Evolutionary conservation across 1,284 basidiomycete species (phyloP).

Genomic region (Volvariella volvacea): DNA sequence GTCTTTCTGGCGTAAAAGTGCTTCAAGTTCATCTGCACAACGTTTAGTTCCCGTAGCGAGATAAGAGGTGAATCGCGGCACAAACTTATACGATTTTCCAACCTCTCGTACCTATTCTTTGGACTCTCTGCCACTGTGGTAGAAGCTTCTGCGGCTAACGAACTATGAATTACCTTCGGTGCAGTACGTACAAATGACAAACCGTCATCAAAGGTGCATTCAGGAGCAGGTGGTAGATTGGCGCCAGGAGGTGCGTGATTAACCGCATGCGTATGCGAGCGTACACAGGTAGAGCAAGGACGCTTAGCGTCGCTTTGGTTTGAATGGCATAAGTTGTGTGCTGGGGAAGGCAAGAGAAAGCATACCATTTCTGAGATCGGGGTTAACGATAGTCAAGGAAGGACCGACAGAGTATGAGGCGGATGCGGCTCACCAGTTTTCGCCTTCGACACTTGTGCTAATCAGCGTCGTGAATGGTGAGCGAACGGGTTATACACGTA

Average conservation of each 20-base stretch:
- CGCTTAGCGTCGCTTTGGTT: conserved; percentile 54
- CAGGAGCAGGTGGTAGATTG: conserved; percentile 43
- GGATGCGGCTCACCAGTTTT: conserved; percentile 50
- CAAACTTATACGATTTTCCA: conserved; percentile 64
- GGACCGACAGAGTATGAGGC: conserved; percentile 1
- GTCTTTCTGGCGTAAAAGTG: conserved; percentile 36
- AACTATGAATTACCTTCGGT: not conserved
- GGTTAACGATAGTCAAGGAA: conserved; percentile 7
- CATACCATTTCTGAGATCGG: conserved; percentile 54
- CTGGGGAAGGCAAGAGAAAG: conserved; percentile 1
- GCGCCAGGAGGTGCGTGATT: conserved; percentile 50
- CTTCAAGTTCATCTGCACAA: conserved; percentile 55
- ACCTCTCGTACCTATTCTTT: conserved; percentile 50
- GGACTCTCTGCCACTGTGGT: conserved; percentile 36
- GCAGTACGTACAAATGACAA: conserved; percentile 10
- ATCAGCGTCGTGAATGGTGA: conserved; percentile 11
- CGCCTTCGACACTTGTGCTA: conserved; percentile 52
- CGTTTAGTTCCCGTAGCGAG: conserved; percentile 8
- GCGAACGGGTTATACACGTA: conserved; percentile 24
- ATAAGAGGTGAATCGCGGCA: conserved; percentile 10
- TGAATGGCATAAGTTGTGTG: conserved; percentile 5
- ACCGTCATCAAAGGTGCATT: conserved; percentile 69
- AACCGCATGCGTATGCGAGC: conserved; percentile 57
- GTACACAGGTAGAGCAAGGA: conserved; percentile 62
- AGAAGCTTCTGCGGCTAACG: conserved; percentile 31